Percentiles rank a stretch among this genome's conserved stretches.
Conservation (phyloP, 2,329 filamentous ascomycete genomes). For the Ophiostoma sp. region DNA sequence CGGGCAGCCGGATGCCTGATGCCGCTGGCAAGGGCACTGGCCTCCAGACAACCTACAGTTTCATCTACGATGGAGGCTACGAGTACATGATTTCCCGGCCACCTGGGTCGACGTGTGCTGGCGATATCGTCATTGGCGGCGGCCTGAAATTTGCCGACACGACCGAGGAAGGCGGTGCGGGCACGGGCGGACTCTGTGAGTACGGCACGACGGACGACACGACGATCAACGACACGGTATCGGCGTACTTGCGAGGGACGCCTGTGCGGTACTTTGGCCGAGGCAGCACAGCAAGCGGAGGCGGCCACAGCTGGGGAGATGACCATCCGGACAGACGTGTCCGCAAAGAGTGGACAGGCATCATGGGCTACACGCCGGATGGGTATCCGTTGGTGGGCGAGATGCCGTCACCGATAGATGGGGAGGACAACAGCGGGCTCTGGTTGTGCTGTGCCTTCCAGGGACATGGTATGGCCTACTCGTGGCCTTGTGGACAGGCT, state of each 20-base stretch:
- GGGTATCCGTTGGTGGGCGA: conserved; percentile 54
- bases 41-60: conserved; percentile 57
- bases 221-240: conserved; percentile 50
- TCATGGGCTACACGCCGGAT: conserved; percentile 58
- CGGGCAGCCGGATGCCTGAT: conserved; percentile 40
- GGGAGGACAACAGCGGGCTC: conserved; percentile 42
- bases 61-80: conserved; percentile 61
- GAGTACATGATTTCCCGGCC: conserved; percentile 67
- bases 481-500: conserved; percentile 60
- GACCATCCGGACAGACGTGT: conserved; percentile 45
- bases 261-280: conserved; percentile 54
- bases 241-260: conserved; percentile 47
- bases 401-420: conserved; percentile 38
- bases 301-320: conserved; percentile 45
- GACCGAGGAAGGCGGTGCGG: conserved; percentile 44
- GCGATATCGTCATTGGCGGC: conserved; percentile 64
- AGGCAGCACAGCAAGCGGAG: background rate
- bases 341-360: conserved; percentile 50
- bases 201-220: conserved; percentile 60
- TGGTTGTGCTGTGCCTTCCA: conserved; percentile 63
- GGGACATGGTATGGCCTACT: conserved; percentile 67
- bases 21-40: conserved; percentile 30
- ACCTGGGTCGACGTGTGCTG: conserved; percentile 43
- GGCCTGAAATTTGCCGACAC: conserved; percentile 41
- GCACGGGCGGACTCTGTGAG: conserved; percentile 47